A percentile compares a stretch with the other conserved stretches of the same genome.
phyloP scores from a whole-genome alignment of 2,329 filamentous ascomycete genomes.

The Aspergillus ustus region DNA sequence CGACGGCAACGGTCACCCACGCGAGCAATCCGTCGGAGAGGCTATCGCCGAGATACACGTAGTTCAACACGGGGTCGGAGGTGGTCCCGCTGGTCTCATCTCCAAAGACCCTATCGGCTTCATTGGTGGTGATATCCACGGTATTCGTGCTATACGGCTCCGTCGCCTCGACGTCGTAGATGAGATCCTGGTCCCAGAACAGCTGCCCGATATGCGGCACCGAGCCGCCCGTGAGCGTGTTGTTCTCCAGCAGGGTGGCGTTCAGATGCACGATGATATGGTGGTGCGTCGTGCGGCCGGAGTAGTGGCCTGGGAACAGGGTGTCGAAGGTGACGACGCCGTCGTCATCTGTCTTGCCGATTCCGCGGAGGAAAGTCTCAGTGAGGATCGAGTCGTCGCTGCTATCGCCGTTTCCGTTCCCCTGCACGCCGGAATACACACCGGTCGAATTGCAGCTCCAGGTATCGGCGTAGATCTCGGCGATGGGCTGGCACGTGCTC shows the following conservation, averaged over 20 bases:
- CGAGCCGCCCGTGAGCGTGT: constrained; percentile 50
- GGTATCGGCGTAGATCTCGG: constrained; percentile 39
- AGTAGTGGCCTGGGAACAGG: constrained; percentile 52
- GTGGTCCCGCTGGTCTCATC: constrained; percentile 20
- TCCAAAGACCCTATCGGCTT: constrained; percentile 19
- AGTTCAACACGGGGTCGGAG: constrained; percentile 23
- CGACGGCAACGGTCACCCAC: constrained; percentile 22
- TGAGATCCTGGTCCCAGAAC: constrained; percentile 64
- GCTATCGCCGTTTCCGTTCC: constrained; percentile 34
- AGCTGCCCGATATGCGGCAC: constrained; percentile 66
- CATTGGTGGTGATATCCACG: constrained; percentile 20
- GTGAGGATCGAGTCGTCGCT: constrained; percentile 36
- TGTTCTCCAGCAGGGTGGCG: constrained; percentile 33
- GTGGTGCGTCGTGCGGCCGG: constrained; percentile 38
- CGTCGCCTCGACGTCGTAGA: constrained; percentile 52
- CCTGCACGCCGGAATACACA: constrained; percentile 35
- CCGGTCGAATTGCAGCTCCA: constrained; percentile 43
- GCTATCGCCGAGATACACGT: constrained; percentile 20
- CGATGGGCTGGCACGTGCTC: constrained; percentile 45
- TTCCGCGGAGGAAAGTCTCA: constrained; percentile 49
- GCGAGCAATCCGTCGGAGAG: constrained; percentile 21
- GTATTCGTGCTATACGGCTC: constrained; percentile 38
- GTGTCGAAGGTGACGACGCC: constrained; percentile 49
- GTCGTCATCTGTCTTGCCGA: constrained; percentile 47
- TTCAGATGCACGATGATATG: constrained; percentile 38